Base-by-base conservation (phyloP, 1,284 basidiomycete species). In the Moesziomyces aphidis region DNA sequence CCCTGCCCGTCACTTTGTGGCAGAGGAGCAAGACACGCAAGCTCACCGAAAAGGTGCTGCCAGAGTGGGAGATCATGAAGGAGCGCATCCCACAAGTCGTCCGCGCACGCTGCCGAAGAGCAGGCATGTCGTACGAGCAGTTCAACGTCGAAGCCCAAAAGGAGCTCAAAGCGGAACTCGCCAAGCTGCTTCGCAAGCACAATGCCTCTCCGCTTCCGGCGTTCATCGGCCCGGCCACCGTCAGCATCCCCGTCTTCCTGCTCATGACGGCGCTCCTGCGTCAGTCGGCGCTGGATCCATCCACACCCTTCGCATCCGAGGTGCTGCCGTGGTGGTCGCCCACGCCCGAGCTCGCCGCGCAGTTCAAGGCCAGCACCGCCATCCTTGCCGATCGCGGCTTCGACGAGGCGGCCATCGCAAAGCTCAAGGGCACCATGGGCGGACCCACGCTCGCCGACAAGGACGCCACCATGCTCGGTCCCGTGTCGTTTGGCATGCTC, bases 1-100 rank as follows among this genome's bases (percentile, higher is more conserved):
- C 93, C 1, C 87, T 94, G 6, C 94, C 93, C 21, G 87, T 92
- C 66, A 90, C 91, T 66, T 81, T 93, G 84, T 95, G 93, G 93
- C 93, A 94, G 75, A 75, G 89, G 77, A 87, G 86, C 74, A 88
- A 91, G 59, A 88, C 90, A 73, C 88, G 89, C 85, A 87, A 89
- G 67, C 87, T 90, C 22, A 89, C 91, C 75, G 89, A 92, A 70
- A 79, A 89, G 13, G 92, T 92, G 34, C 76, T 91, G 26, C 93
- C 93, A 11, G 87, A 89, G 62, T 86, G 93, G 48, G 87, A 88
- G 71, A 86, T 86, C 39, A 87, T 90, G 67, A 87, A 68, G 88
- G 90, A 80, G 22, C 55, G 62, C 19, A 74, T 87, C 9, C 87
- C 52, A 77, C 49, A 82, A 11, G 24, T 70, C 19, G 90, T 61